phyloP scores from a whole-genome alignment of 208 protist species.

The Acanthamoeba royreba region DNA sequence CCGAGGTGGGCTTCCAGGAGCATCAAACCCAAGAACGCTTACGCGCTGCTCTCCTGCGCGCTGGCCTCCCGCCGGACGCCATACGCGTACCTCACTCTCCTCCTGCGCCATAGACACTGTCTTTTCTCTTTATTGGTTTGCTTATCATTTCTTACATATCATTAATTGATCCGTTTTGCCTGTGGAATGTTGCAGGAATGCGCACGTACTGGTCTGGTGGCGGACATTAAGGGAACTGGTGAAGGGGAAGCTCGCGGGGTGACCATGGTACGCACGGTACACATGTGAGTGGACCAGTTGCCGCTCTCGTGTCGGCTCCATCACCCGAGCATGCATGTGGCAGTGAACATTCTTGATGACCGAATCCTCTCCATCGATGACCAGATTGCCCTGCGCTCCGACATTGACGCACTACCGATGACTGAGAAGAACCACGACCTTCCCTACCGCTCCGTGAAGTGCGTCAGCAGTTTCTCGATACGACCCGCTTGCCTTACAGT shows the following conservation, averaged over 20 bases:
- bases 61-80: not conserved
- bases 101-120: too few relatives aligned
- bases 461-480: too few relatives aligned
- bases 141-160: not conserved
- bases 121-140: too few relatives aligned
- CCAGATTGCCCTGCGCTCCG: conserved; percentile 55
- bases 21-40: not conserved
- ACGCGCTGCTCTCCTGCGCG: not conserved
- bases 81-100: too few relatives aligned
- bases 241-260: not conserved
- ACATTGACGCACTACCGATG: conserved; percentile 66
- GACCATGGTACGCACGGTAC: not conserved
- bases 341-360: not conserved
- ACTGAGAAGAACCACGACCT: conserved; percentile 57
- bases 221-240: conserved; percentile 42
- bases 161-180: not conserved
- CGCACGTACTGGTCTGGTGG: conserved; percentile 30
- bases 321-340: not conserved
- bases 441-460: conserved; percentile 44
- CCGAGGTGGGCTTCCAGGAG: conserved; percentile 58
- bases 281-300: too few relatives aligned
- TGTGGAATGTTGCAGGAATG: too few relatives aligned
- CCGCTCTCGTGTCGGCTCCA: too few relatives aligned
- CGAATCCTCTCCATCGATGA: too few relatives aligned
- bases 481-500: not conserved